Percentiles rank a stretch among this genome's conserved stretches.
Conservation (phyloP, 1,139 yeast genomes). For the Pichia sp. region DNA sequence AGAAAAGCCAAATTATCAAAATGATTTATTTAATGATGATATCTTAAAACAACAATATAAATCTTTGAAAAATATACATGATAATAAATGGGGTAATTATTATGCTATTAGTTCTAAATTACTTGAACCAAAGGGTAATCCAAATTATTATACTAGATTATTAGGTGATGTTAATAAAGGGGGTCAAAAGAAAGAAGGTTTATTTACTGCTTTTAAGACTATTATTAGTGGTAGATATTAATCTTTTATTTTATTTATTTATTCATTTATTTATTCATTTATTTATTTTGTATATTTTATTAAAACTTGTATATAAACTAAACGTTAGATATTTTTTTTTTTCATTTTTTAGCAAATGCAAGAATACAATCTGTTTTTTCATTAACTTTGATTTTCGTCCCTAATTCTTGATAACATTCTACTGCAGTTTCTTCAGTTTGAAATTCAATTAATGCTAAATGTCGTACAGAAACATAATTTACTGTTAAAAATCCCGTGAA, state of each 20-base stretch:
- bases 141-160: slow-evolving; percentile 66
- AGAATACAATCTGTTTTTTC: slow-evolving; percentile 33
- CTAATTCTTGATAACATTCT: slow-evolving; percentile 35
- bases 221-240: slow-evolving; percentile 59
- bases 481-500: slow-evolving; percentile 58
- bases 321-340: slow-evolving; percentile 1
- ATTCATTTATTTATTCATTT: too few relatives aligned
- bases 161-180: slow-evolving; percentile 52
- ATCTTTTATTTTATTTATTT: neutral
- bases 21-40: slow-evolving; percentile 38
- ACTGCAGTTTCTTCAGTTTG: slow-evolving; percentile 47
- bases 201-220: slow-evolving; percentile 59
- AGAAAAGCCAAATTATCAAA: slow-evolving; percentile 34
- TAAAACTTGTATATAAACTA: neutral
- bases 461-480: slow-evolving; percentile 59
- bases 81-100: slow-evolving; percentile 56
- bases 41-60: slow-evolving; percentile 55
- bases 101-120: slow-evolving; percentile 63
- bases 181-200: slow-evolving; percentile 67
- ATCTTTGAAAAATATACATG: slow-evolving; percentile 52
- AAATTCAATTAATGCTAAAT: slow-evolving; percentile 79
- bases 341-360: slow-evolving; percentile 46
- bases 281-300: neutral
- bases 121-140: slow-evolving; percentile 74
- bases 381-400: slow-evolving; percentile 32